Percentiles rank a stretch among this genome's conserved stretches.
These are phyloP conservation scores for Alternaria solani DNA, from an alignment of 2,329 filamentous ascomycete species.

Conservation along the genomic window DNA sequence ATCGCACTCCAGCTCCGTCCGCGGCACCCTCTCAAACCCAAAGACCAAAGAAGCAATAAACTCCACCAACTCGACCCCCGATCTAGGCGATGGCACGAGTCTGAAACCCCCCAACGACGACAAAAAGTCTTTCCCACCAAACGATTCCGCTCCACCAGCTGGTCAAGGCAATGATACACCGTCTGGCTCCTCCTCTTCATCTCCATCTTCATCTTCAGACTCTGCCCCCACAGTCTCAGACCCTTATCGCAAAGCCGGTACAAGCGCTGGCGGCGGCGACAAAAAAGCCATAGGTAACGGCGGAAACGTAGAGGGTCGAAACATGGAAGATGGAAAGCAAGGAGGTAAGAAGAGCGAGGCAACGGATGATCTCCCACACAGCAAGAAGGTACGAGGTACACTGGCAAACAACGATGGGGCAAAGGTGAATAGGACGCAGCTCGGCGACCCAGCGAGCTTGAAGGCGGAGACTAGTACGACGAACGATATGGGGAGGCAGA, in stretches of 20 bases:
- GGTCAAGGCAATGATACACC: constrained; percentile 10
- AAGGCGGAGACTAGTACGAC: constrained; percentile 40
- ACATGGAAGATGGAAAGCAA: neutral
- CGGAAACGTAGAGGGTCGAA: neutral
- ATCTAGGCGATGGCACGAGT: constrained; percentile 38
- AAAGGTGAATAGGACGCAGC: constrained; percentile 35
- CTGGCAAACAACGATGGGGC: constrained; percentile 29
- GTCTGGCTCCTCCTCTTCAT: neutral
- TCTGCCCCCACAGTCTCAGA: constrained; percentile 17
- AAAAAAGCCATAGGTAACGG: constrained; percentile 11
- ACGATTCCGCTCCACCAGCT: constrained; percentile 21
- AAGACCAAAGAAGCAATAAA: constrained; percentile 35
- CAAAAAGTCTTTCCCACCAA: constrained; percentile 20
- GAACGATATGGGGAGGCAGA: constrained; percentile 22
- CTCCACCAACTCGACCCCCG: constrained; percentile 21
- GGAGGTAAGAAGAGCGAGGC: constrained; percentile 8
- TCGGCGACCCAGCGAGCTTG: constrained; percentile 43
- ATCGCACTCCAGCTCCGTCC: constrained; percentile 37
- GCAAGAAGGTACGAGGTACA: constrained; percentile 37
- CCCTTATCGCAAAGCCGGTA: constrained; percentile 13
- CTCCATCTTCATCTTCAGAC: constrained; percentile 1
- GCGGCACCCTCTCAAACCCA: constrained; percentile 42
- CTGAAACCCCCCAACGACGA: constrained; percentile 29
- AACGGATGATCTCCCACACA: constrained; percentile 28
- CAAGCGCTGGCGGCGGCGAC: constrained; percentile 6